Base-by-base conservation (phyloP, 176 grass and related monocot species). In the Eragrostis nindensis region DNA sequence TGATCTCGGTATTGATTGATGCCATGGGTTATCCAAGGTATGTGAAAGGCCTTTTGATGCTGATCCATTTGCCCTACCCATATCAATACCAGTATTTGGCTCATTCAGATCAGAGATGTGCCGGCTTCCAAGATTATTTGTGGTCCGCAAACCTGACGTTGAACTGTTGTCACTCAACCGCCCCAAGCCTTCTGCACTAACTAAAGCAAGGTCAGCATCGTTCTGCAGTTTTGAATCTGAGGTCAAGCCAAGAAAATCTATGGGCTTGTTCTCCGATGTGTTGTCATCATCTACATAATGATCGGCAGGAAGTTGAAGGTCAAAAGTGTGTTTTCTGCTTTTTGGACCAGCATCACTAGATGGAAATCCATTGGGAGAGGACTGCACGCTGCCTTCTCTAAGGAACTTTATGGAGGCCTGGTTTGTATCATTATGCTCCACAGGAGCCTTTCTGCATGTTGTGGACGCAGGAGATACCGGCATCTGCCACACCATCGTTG, bases 371-470 rank as follows among this genome's bases (percentile, higher is more conserved):
- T 91, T 93, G 84, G 93, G 86, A n/a, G 83, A 88, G 78, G 93
- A 90, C 68, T 89, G 90, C 26, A 87, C 85, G 30, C 90, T 93
- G 45, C 87, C 88, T 89, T 97, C 93, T 83, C 85, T 91, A 52
- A 89, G 87, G 17, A 93, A 97, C 44, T 89, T 88, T 11, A 93
- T 85, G 61, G 83, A 86, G 66, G 83, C 79, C 11, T 78, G 82
- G 49, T 80, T 80, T 67, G 26, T 73, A 36, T 89, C 80, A 86
- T 82, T 86, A 45, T 73, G 62, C 45, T 85, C 60, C 63, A 62
- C 67, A 71, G 69, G 65, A 71, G 61, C 21, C 38, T 48, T 86
- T 77, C 65, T 84, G 32, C 54, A 74, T 81, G 69, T 43, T 47
- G 53, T 81, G 57, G 81, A 70, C 49, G 50, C 40, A 40, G 46